Percentiles rank a stretch among this genome's conserved stretches.
phyloP scores from a whole-genome alignment of 169 alveolate species.

The Cryptosporidium parvum region DNA sequence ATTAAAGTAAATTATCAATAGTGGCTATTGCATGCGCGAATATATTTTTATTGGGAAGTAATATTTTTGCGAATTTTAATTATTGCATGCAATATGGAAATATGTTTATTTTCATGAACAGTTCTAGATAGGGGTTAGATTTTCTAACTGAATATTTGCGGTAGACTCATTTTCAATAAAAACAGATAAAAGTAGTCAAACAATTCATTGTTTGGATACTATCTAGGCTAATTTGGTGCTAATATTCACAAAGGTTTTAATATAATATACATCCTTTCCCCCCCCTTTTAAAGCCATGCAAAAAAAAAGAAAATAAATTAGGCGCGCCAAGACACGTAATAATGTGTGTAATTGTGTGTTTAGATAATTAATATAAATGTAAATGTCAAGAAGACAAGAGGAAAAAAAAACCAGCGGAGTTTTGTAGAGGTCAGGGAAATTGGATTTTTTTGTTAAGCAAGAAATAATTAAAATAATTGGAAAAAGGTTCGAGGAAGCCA shows the following conservation, averaged over 20 bases:
- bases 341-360: constrained; percentile 61
- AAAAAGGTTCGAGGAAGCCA: not conserved
- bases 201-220: too few species aligned
- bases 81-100: too few species aligned
- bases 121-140: too few species aligned
- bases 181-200: too few species aligned
- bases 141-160: too few species aligned
- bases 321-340: constrained; percentile 75
- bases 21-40: not conserved
- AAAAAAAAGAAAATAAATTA: not conserved
- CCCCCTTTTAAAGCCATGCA: not conserved
- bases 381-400: not conserved
- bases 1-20: not conserved
- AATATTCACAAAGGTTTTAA: not conserved
- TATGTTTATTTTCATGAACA: too few species aligned
- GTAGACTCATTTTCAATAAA: too few species aligned
- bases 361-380: not conserved
- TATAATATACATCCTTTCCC: not conserved
- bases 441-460: not conserved
- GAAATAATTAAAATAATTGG: not conserved
- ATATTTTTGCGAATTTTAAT: not conserved
- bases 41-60: not conserved
- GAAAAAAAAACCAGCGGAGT: not conserved
- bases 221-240: not conserved
- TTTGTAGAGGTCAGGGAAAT: constrained; percentile 9